Evolutionary conservation across 192 early-diverging fungal genomes (phyloP), one percentile per base, ranked within the genome.

Genomic region (Coemansia sp.): DNA sequence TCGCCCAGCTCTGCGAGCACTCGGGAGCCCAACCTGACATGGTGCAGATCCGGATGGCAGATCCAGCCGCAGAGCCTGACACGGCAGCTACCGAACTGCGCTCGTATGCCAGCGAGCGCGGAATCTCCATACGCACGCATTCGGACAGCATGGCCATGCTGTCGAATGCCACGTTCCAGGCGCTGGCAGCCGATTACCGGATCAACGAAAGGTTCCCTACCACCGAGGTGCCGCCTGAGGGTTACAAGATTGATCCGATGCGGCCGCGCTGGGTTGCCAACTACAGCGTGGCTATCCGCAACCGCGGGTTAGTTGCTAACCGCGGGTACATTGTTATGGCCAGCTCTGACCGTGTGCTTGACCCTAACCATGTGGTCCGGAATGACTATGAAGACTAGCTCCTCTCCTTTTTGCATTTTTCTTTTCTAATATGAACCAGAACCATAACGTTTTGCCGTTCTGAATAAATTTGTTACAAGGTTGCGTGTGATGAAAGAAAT

Each of bases 201-300:
- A 76, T 81, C 67, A 81, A 81, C 73, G 73, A 81, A 43, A 27
- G 67, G 45, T 81, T 81, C 51, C 79, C 79, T 2, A 81, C 79
- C 11, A 81, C 74, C 9, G 79, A 81, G 39, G 74, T 81, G 15
- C 66, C 79, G 12, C 70, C 69, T 1, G 66, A 73, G 24, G 79
- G 79, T 0, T 73, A 72, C 65, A 76, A 62, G 58, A 70, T 82
- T 35, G 79, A 82, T 54, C 53, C 73, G 51, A 82, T 82, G 79
- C 52, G 67, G 53, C 79, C 74, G 15, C 74, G 79, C 11, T 82
- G 79, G 79, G 74, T 76, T 1, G 74, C 66, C 35, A 82, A 70
- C 49, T 82, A 82, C 51, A 82, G 53, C 24, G 70, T 82, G 11
- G 41, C 67, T 24, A 66, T 73, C 38, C 65, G 60, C 14, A 73